Base-by-base conservation (phyloP, 441 rosid genomes). In the Manihot esculenta region DNA sequence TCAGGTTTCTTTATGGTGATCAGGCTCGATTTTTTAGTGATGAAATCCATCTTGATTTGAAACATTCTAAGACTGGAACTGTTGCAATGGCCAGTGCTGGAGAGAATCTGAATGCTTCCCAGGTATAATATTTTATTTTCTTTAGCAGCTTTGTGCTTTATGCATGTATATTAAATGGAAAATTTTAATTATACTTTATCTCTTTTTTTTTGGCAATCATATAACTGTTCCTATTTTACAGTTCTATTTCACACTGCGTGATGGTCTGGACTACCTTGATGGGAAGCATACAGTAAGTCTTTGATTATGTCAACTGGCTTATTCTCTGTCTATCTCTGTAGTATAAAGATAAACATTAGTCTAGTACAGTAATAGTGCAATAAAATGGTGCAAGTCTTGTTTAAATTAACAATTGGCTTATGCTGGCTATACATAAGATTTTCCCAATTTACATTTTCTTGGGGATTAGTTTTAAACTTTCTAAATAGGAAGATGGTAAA, bases 11-110 rank as follows among this genome's bases (percentile, higher is more conserved):
- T 1, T 89, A 88, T 65, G 98, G 98, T 45, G 94, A 91, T 15
- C 98, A 96, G 80, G 98, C 95, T 75, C 97, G 96, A 2, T 96
- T 96, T 77, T 91, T 96, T 42, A 44, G 81, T 17, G 99, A 94
- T 66, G 97, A 94, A 86, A 90, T 92, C 78, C 93, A 87, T 86
- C 88, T 78, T 24, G 97, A 96, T 77, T 82, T 96, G 49, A 96
- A 91, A 79, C 99, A 96, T 81, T 77, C 85, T 18, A 91, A 88
- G 87, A 90, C 81, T 0, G 99, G 98, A 63, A 89, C 97, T 50
- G 83, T 93, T 82, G 93, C 97, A 44, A 96, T 96, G 99, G 97
- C 98, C 69, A 91, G 97, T 74, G 97, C 89, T 72, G 98, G 99
- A 44, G 97, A 91, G 78, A 91, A 93, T 84, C 88, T 93, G 55